Base-by-base conservation (phyloP, 176 grass and related monocot species). In the Oropetium thomaeum region DNA sequence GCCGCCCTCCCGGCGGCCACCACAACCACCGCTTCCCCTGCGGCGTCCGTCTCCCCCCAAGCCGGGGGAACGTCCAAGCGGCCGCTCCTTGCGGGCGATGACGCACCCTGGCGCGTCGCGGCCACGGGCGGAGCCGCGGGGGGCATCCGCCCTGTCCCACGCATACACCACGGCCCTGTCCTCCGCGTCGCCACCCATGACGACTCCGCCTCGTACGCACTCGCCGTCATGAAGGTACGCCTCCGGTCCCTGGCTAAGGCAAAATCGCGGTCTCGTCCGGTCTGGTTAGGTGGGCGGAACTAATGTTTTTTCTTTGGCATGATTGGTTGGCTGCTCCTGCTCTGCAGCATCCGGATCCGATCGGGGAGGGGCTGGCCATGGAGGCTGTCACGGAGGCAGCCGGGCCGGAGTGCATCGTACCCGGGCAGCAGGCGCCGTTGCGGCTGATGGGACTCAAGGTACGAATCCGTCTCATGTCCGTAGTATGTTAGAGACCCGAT, bases 151-250 rank as follows among this genome's bases (percentile, higher is more conserved):
- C 82, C 91, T 71, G 68, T 98, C 78, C 96, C 91, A 32, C 84
- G 86, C 77, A 92, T 99, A 76, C 89, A 99, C 84, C 84, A 88
- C 29, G 86, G 77, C 28, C 89, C 96, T 31, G 64, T 95, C 45
- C 96, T 99, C 19, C 77, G 84, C 28, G 84, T 99, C 28, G 68
- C 80, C 7, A n/a, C 59, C 12, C 87, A 86, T 42, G 93, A 90
- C 65, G 76, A 93, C 69, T 84, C 62, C 30, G 80, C 87, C 73
- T 54, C 63, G 17, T 90, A 99, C 82, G 91, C 96, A 65, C 74
- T 99, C 74, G 84, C 92, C 74, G 77, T 99, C 72, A 99, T 99
- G 96, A 99, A 90, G 96, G 96, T 92, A 65, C 67, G 28, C n/a
- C 41, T 5, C 10, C 5, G 31, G 0, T 5, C 0, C 7, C 44